phyloP scores from a whole-genome alignment of 768 basidiomycete species.

The Lentinula aciculospora region DNA sequence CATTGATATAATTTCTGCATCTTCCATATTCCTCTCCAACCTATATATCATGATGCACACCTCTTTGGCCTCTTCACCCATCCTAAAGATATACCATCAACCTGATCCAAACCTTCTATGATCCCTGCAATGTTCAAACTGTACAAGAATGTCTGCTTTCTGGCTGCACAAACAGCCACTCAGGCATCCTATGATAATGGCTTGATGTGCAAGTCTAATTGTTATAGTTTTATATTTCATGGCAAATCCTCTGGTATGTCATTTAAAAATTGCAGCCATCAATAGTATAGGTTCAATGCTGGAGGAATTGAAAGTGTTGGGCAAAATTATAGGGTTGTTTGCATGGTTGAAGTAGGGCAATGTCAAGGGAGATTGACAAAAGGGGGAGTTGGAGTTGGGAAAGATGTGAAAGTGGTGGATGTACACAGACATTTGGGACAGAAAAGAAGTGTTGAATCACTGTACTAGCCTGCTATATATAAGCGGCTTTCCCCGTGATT shows the following conservation, averaged over 20 bases:
- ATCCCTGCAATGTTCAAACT: slow-evolving; percentile 12
- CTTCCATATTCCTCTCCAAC: background rate
- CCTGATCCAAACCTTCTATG: slow-evolving; percentile 8
- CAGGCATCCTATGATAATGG: slow-evolving; percentile 14
- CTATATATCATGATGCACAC: slow-evolving; percentile 13
- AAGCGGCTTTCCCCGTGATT: background rate
- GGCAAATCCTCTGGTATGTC: background rate
- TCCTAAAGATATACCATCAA: background rate
- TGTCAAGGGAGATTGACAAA: slow-evolving; percentile 15
- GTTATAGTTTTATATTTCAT: slow-evolving; percentile 10
- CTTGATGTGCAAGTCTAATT: slow-evolving; percentile 13
- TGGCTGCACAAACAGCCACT: slow-evolving; percentile 11
- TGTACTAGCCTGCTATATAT: background rate
- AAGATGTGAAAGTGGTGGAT: background rate
- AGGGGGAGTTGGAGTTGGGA: slow-evolving; percentile 6
- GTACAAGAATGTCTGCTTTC: slow-evolving; percentile 17
- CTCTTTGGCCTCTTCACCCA: slow-evolving; percentile 18
- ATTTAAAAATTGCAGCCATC: background rate
- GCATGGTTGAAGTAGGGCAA: slow-evolving; percentile 16
- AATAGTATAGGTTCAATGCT: background rate
- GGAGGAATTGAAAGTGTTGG: slow-evolving; percentile 7
- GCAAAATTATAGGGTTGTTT: slow-evolving; percentile 14
- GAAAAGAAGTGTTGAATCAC: background rate
- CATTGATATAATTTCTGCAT: background rate
- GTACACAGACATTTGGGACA: background rate